phyloP scores from a whole-genome alignment of 2,329 filamentous ascomycete genomes.

The Cladophialophora immunda region DNA sequence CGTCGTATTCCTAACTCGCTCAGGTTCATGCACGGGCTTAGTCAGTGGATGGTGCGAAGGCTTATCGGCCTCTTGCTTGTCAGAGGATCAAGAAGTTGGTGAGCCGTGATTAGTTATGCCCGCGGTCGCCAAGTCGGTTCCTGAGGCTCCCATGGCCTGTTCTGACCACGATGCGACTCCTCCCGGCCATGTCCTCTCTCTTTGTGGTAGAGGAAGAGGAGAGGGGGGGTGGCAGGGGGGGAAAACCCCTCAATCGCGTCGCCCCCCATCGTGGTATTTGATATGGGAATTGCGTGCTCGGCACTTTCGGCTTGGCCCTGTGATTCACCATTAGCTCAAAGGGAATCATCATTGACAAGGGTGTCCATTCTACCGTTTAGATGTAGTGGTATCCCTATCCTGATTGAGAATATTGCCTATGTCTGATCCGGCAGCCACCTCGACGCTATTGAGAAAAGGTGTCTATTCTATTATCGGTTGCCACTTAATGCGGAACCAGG shows the following conservation, averaged over 20 bases:
- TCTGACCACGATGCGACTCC: neutral
- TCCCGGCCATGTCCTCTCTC: neutral
- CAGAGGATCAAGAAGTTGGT: no score
- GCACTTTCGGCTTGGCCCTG: neutral
- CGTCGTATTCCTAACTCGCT: constrained; percentile 23
- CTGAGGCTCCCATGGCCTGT: neutral
- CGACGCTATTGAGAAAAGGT: no score
- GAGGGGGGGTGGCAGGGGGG: no score
- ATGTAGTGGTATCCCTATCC: no score
- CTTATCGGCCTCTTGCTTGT: neutral
- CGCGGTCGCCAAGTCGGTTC: neutral
- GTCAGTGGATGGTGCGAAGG: constrained; percentile 9
- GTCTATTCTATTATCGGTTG: no score
- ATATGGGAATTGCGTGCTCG: neutral
- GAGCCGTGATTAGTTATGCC: constrained; percentile 2
- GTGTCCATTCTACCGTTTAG: no score
- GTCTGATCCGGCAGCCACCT: no score
- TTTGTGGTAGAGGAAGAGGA: neutral
- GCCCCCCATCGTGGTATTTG: neutral
- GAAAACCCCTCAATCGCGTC: neutral
- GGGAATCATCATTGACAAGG: no score
- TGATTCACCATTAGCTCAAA: no score
- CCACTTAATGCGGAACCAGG: no score
- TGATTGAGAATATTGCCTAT: no score
- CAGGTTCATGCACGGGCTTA: constrained; percentile 32